These are phyloP conservation scores for Sphaerulina populicola DNA, from an alignment of 2,329 filamentous ascomycete species.

Conservation along the genomic window DNA sequence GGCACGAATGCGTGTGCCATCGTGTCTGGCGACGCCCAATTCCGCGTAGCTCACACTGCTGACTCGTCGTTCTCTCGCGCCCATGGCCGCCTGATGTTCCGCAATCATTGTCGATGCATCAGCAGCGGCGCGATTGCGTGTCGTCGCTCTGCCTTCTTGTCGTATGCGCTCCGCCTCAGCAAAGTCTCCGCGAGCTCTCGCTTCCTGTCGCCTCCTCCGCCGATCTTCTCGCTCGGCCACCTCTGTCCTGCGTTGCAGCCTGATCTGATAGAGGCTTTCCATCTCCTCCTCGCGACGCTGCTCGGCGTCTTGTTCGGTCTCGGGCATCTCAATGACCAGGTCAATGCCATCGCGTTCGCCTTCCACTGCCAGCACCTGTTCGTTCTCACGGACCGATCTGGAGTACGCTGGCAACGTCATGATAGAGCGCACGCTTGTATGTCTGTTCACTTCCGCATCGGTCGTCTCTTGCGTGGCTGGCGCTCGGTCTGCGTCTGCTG, in stretches of 20 bases:
- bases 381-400: slow-evolving; percentile 60
- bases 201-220: slow-evolving; percentile 61
- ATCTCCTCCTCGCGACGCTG: slow-evolving; percentile 76
- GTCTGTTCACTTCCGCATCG: slow-evolving; percentile 56
- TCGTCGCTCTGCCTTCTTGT: slow-evolving; percentile 48
- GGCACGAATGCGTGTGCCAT: slow-evolving; percentile 65
- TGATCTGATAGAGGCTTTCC: slow-evolving; percentile 85
- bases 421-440: slow-evolving; percentile 82
- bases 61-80: slow-evolving; percentile 53
- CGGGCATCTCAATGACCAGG: slow-evolving; percentile 75
- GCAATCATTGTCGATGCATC: slow-evolving; percentile 44
- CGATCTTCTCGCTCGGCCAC: slow-evolving; percentile 68
- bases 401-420: slow-evolving; percentile 89
- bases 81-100: slow-evolving; percentile 51
- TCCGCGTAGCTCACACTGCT: slow-evolving; percentile 70
- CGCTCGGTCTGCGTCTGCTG: slow-evolving; percentile 19
- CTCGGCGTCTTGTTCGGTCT: slow-evolving; percentile 72
- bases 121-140: slow-evolving; percentile 34
- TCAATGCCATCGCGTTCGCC: slow-evolving; percentile 90
- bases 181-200: slow-evolving; percentile 62
- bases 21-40: slow-evolving; percentile 65
- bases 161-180: slow-evolving; percentile 58
- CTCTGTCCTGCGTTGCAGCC: slow-evolving; percentile 65
- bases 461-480: slow-evolving; percentile 19
- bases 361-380: slow-evolving; percentile 77